Evolutionary conservation across 2,329 filamentous ascomycete species (phyloP).

Genomic region (Claviceps fusiformis): DNA sequence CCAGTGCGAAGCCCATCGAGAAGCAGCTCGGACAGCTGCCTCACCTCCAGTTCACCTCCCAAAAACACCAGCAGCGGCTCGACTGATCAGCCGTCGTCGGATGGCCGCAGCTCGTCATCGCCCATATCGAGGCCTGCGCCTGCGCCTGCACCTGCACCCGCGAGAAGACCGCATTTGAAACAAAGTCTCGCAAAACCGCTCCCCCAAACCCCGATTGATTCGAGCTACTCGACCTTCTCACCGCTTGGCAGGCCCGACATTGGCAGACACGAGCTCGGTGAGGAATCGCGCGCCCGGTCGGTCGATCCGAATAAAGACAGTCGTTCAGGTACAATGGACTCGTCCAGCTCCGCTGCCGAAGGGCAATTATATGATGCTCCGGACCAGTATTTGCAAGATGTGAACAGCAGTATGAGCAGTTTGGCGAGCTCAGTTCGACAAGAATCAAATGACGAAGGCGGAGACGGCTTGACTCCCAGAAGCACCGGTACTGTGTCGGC

Average conservation of each 20-base stretch:
- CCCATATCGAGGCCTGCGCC: slow-evolving; percentile 23
- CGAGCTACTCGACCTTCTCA: slow-evolving; percentile 16
- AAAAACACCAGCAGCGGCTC: neutral
- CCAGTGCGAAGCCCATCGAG: slow-evolving; percentile 31
- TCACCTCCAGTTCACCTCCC: slow-evolving; percentile 3
- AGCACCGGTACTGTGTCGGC: slow-evolving; percentile 41
- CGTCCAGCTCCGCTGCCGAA: slow-evolving; percentile 19
- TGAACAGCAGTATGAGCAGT: slow-evolving; percentile 34
- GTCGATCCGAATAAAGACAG: slow-evolving; percentile 22
- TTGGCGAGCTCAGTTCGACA: slow-evolving; percentile 26
- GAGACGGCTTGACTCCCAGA: slow-evolving; percentile 35
- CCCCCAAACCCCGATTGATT: slow-evolving; percentile 32
- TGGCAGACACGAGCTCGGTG: slow-evolving; percentile 14
- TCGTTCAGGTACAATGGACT: slow-evolving; percentile 36
- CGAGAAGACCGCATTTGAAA: slow-evolving; percentile 37
- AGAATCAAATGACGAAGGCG: slow-evolving; percentile 30
- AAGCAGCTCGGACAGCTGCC: slow-evolving; percentile 21
- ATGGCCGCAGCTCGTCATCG: slow-evolving; percentile 9
- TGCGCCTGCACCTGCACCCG: slow-evolving; percentile 18
- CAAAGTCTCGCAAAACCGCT: slow-evolving; percentile 45
- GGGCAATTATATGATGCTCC: slow-evolving; percentile 24
- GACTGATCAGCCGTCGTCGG: slow-evolving; percentile 4
- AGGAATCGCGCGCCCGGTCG: slow-evolving; percentile 3
- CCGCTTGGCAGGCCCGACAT: slow-evolving; percentile 9
- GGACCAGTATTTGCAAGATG: slow-evolving; percentile 21